These are phyloP conservation scores for Paraphaeosphaeria minitans DNA, from an alignment of 2,329 filamentous ascomycete genomes.

Conservation along the genomic window DNA sequence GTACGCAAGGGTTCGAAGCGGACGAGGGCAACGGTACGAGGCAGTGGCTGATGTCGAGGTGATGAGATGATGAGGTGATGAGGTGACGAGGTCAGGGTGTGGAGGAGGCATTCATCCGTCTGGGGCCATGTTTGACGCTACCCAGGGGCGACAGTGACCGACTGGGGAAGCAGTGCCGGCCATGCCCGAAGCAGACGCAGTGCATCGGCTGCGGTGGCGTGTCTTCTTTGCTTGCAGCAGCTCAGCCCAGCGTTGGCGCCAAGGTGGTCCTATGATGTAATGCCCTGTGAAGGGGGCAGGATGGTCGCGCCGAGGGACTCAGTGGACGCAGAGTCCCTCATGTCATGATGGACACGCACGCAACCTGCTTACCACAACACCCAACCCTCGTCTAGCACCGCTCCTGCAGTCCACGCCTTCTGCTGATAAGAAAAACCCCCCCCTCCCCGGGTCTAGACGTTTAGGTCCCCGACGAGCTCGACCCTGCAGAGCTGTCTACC, in stretches of 20 bases:
- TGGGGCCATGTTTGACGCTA: conserved; percentile 10
- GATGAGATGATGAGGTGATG: not conserved
- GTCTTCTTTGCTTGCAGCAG: not conserved
- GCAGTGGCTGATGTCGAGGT: not conserved
- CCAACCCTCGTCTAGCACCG: conserved; percentile 1
- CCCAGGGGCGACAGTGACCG: not conserved
- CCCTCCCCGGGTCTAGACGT: conserved; percentile 31
- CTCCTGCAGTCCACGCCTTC: not conserved
- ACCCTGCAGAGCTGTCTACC: not conserved
- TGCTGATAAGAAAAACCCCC: conserved; percentile 28
- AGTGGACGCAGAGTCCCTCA: conserved; percentile 4
- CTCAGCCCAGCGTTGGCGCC: conserved; percentile 11
- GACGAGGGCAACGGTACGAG: conserved; percentile 6
- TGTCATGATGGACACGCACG: conserved; percentile 10
- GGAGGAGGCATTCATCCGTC: too few species aligned
- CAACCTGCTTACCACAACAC: conserved; percentile 18
- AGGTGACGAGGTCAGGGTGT: conserved; percentile 31
- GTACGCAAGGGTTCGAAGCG: conserved; percentile 6
- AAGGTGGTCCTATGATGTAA: conserved; percentile 20
- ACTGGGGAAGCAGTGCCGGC: not conserved
- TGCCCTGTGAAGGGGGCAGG: conserved; percentile 11
- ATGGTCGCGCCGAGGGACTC: conserved; percentile 6
- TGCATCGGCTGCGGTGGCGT: not conserved
- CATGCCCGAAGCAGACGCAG: not conserved
- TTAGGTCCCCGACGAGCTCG: conserved; percentile 11